Evolutionary conservation across 2,329 filamentous ascomycete genomes (phyloP), one percentile per base, ranked within the genome.

Genomic region (Fusarium sp.): DNA sequence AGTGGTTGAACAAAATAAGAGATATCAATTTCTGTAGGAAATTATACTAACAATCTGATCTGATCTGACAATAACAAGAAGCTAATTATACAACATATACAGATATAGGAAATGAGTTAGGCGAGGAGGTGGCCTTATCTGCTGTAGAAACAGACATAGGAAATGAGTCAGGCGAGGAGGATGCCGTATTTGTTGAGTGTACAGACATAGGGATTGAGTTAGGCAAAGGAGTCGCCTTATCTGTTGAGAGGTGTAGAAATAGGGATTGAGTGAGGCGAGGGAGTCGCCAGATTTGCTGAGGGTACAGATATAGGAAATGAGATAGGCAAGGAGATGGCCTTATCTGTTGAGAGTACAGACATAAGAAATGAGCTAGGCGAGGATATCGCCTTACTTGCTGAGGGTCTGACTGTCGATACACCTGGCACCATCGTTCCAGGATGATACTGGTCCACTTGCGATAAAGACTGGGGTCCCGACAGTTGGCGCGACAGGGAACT

Each of bases 401-500:
- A 64, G 21, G 17, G 44, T 54, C 39, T 70, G 63, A 46, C 63
- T 68, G 63, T 70, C 67, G 38, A 70, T 70, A 68, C 67, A 70
- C 47, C 67, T 70, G 36, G 67, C 67, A 57, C 67, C 67, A 31
- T 70, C 67, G 43, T 70, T 70, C 57, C 53, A 65, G 17, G 50
- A 65, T 5, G 67, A 70, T 14, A 24, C 13, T 9, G 67, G 67
- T 10, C 67, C 67, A 9, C 31, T 28, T 6, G 67, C 34, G 33
- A 70, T 7, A 36, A 65, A 70, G 28, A 55, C 51, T 14, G 67
- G 67, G 3, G 5, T 39, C 38, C 60, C 54, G 15, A 70, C 4
- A 2, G 69, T 57, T 19, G 71, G 60, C 2, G 69, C 61, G 14
- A 73, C 45, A 9, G 63, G 71, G 58, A 73, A 73, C 52, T 52